Evolutionary conservation across 306 rosid species (phyloP).

Genomic region (Quercus cerris): DNA sequence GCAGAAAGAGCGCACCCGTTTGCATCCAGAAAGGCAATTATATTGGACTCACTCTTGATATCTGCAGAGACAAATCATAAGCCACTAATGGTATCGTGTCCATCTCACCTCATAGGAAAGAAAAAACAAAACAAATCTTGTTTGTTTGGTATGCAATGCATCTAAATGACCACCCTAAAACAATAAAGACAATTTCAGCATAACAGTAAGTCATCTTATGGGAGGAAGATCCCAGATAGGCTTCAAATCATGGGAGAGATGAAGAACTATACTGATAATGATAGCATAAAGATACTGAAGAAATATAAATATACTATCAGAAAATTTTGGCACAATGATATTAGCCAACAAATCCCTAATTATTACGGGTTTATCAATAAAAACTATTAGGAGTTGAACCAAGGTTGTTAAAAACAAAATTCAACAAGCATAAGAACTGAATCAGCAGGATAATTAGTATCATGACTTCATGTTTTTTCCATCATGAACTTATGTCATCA

Average conservation of each 20-base stretch:
- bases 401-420: background rate
- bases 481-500: background rate
- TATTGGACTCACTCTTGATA: constrained; percentile 74
- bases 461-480: background rate
- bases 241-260: background rate
- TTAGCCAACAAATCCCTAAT: background rate
- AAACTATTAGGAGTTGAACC: background rate
- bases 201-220: background rate
- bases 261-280: background rate
- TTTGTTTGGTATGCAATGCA: background rate
- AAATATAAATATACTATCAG: background rate
- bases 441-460: background rate
- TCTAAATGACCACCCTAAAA: background rate
- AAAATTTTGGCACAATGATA: background rate
- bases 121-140: background rate
- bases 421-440: background rate
- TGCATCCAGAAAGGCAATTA: constrained; percentile 29
- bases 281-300: background rate
- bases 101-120: background rate
- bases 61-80: constrained; percentile 40
- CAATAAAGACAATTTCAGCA: background rate
- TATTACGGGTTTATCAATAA: too few relatives aligned
- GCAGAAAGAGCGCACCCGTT: constrained; percentile 23
- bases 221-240: background rate
- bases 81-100: constrained; percentile 12